Conservation (phyloP, 148 eudicot species). For the Vaccinium myrtillus region DNA sequence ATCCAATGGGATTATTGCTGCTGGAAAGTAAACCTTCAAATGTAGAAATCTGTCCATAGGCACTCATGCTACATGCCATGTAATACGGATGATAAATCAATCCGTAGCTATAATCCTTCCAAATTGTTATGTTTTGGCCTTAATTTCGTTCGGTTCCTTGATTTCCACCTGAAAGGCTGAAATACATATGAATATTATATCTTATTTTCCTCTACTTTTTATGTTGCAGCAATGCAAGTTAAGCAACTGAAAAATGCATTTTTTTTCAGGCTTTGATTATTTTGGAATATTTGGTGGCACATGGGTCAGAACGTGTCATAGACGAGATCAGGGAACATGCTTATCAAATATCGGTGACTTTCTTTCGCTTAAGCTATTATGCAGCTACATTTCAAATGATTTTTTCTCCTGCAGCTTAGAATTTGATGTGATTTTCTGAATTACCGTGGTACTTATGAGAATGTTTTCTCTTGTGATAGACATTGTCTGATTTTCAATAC, state of each 20-base stretch:
- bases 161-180: not conserved
- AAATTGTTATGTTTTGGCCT: not conserved
- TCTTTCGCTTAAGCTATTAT: slow-evolving; percentile 15
- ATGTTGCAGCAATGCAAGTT: not conserved
- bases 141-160: not conserved
- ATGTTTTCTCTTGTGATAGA: slow-evolving; percentile 43
- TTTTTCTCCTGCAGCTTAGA: not conserved
- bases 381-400: not conserved
- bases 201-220: not conserved
- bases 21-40: not conserved
- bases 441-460: slow-evolving; percentile 12
- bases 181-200: not conserved
- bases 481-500: slow-evolving; percentile 89
- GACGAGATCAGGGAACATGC: slow-evolving; percentile 96
- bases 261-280: slow-evolving; percentile 77
- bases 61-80: no score
- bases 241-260: not conserved
- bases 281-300: slow-evolving; percentile 89
- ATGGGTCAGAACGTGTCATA: slow-evolving; percentile 94
- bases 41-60: not conserved
- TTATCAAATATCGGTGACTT: slow-evolving; percentile 79
- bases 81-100: not conserved
- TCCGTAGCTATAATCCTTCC: not conserved
- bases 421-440: slow-evolving; percentile 13
- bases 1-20: not conserved